Evolutionary conservation across 2,329 filamentous ascomycete genomes (phyloP).

Genomic region (Fusarium sp.): DNA sequence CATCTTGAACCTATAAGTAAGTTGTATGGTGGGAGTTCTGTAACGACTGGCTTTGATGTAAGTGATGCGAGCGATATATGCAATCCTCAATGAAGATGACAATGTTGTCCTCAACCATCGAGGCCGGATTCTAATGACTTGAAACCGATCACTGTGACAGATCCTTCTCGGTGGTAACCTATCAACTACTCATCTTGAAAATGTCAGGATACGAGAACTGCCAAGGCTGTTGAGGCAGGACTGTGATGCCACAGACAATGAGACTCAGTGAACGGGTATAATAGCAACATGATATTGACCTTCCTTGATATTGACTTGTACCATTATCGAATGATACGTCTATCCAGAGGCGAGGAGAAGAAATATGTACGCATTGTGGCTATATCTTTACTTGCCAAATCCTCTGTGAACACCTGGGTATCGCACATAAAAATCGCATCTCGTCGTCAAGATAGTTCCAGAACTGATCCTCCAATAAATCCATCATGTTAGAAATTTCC

Average conservation of each 20-base stretch:
- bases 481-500: background rate
- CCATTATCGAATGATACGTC: background rate
- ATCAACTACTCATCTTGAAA: background rate
- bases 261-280: background rate
- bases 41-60: background rate
- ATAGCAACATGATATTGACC: background rate
- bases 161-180: background rate
- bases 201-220: too few relatives aligned
- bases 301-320: background rate
- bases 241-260: background rate
- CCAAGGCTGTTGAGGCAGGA: background rate
- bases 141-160: background rate
- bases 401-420: slow-evolving; percentile 21
- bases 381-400: slow-evolving; percentile 7
- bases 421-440: slow-evolving; percentile 27
- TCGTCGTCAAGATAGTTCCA: slow-evolving; percentile 22
- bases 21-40: background rate
- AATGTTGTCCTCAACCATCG: background rate
- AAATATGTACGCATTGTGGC: slow-evolving; percentile 3
- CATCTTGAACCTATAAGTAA: background rate
- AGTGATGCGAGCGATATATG: background rate
- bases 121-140: background rate
- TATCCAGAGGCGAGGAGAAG: background rate
- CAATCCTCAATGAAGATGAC: background rate
- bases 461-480: background rate